A percentile compares a stretch with the other conserved stretches of the same genome.
Evolutionary conservation across 306 rosid species (phyloP).

Genomic region (Gynostemma pentaphyllum): DNA sequence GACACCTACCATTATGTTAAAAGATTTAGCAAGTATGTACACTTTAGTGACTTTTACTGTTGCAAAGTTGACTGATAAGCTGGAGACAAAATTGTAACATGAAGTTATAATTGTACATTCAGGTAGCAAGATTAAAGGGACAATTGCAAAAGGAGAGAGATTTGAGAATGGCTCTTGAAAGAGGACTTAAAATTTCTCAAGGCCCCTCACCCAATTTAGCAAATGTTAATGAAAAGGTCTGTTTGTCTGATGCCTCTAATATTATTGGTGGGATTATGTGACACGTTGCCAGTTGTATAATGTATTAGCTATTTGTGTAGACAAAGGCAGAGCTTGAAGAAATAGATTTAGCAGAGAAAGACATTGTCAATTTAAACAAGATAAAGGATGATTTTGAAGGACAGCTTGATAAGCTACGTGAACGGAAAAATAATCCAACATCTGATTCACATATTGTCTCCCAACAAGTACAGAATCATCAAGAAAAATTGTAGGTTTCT

Average conservation of each 20-base stretch:
- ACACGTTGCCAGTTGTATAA: constrained; percentile 20
- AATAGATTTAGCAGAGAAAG: constrained; percentile 45
- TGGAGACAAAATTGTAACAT: not conserved
- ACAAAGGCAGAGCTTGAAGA: constrained; percentile 58
- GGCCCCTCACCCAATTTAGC: constrained; percentile 28
- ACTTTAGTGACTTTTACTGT: not conserved
- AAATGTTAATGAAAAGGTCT: constrained; percentile 33
- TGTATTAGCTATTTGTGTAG: constrained; percentile 19
- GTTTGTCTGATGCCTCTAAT: constrained; percentile 13
- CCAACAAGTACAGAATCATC: constrained; percentile 17
- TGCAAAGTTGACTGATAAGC: not conserved
- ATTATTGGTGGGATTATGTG: not conserved
- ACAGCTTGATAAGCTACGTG: constrained; percentile 46
- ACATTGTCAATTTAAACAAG: constrained; percentile 40
- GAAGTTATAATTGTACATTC: constrained; percentile 3
- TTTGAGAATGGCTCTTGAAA: constrained; percentile 47
- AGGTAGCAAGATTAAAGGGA: constrained; percentile 69
- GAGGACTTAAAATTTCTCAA: constrained; percentile 32
- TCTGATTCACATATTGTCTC: constrained; percentile 11
- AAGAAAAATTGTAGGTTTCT: constrained; percentile 41
- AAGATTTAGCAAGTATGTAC: not conserved
- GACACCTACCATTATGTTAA: not conserved
- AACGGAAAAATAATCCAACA: constrained; percentile 17
- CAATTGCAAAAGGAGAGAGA: constrained; percentile 60
- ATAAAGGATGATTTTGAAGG: constrained; percentile 39